Evolutionary conservation across 2,329 filamentous ascomycete species (phyloP).

Genomic region (Cercospora sp.): DNA sequence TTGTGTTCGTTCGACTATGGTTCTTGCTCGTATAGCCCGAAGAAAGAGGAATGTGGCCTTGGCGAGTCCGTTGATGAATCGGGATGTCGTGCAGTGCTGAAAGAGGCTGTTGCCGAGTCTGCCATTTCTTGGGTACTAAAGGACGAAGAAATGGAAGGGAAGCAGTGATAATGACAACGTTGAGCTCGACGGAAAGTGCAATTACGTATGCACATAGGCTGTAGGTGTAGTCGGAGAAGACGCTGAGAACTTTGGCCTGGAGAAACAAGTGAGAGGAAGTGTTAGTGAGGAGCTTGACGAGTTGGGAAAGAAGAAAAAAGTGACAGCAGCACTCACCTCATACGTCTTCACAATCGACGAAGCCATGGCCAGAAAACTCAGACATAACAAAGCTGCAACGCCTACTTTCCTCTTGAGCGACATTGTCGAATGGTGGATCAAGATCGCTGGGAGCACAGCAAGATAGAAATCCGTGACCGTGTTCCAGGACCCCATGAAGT

Average conservation of each 20-base stretch:
- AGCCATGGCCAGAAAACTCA: constrained; percentile 31
- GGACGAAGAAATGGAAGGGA: constrained; percentile 35
- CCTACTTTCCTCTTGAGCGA: constrained; percentile 30
- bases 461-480: constrained; percentile 35
- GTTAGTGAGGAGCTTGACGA: not conserved
- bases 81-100: not conserved
- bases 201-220: constrained; percentile 33
- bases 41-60: constrained; percentile 17
- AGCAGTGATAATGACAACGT: constrained; percentile 40
- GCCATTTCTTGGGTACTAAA: not conserved
- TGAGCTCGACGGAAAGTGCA: constrained; percentile 36
- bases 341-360: constrained; percentile 37
- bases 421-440: constrained; percentile 34
- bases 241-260: constrained; percentile 28
- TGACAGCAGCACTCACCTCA: constrained; percentile 18
- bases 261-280: not conserved
- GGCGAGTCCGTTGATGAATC: not conserved
- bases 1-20: constrained; percentile 11
- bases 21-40: constrained; percentile 21
- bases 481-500: constrained; percentile 33
- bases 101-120: constrained; percentile 3
- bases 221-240: constrained; percentile 35
- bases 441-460: constrained; percentile 33
- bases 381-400: constrained; percentile 9
- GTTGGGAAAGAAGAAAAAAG: not conserved